Evolutionary conservation across 306 rosid species (phyloP).

Genomic region (Rosa multiflora): DNA sequence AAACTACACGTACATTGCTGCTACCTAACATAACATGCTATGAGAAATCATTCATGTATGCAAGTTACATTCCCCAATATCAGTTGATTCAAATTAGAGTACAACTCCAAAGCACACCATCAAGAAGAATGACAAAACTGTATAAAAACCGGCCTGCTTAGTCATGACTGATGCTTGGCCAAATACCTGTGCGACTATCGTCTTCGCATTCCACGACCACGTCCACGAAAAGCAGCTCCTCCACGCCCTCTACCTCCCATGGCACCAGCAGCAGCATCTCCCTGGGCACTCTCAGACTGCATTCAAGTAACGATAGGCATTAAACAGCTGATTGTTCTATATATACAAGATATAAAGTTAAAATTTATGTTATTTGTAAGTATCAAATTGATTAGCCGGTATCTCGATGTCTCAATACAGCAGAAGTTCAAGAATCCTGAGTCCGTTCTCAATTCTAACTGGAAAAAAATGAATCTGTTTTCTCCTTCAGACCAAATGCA

Average conservation of each 20-base stretch:
- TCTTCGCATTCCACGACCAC: slow-evolving; percentile 95
- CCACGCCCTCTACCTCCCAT: slow-evolving; percentile 99
- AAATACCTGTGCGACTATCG: slow-evolving; percentile 31
- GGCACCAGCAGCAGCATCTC: slow-evolving; percentile 98
- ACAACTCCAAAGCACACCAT: slow-evolving; percentile 3
- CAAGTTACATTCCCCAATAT: background rate
- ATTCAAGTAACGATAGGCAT: slow-evolving; percentile 17
- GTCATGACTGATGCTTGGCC: background rate
- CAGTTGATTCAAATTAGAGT: background rate
- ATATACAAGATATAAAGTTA: background rate
- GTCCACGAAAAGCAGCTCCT: slow-evolving; percentile 45
- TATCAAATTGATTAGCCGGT: background rate
- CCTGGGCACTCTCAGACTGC: slow-evolving; percentile 99
- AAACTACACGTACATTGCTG: background rate
- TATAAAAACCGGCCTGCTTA: background rate
- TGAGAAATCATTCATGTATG: too few species aligned
- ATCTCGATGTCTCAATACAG: background rate
- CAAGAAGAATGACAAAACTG: slow-evolving; percentile 10
- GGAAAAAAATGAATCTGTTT: background rate
- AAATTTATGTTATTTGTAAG: background rate
- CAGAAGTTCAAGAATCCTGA: background rate
- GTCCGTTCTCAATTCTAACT: background rate
- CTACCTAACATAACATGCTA: slow-evolving; percentile 4
- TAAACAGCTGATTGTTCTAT: background rate
- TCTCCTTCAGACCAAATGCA: too few species aligned